Evolutionary conservation across 75 land plant species (phyloP), one percentile per base, ranked within the genome.

Genomic region (Sequoiadendron giganteum): DNA sequence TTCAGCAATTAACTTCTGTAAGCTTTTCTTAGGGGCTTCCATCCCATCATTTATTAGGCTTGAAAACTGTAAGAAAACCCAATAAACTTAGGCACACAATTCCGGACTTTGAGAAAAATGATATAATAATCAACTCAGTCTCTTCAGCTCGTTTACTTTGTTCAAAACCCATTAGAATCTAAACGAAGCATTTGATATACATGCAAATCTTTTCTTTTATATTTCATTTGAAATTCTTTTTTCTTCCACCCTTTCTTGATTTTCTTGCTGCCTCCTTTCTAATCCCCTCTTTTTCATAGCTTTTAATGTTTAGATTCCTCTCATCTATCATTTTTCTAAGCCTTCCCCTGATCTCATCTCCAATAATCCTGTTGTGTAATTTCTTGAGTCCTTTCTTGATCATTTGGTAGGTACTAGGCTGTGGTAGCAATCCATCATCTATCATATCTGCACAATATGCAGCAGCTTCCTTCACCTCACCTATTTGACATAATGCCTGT

Each of bases 401-500:
- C 90, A 93, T 94, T 14, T 93, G 95, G 86, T 93, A 95, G 0
- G 96, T 95, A 79, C 91, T 91, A 38, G 95, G 93, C 88, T 94
- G 95, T 11, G 94, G 95, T 93, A 95, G 93, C 10, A 95, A 32
- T 38, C 89, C 94, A 40, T 88, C 87, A 36, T 95, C 95, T 87
- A 95, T 86, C 96, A 95, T 95, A 21, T 94, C 96, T 61, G 93
- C 36, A 87, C 95, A 95, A 58, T 90, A 93, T 6, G 87, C 87
- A 80, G 94, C 92, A 43, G 96, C 96, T 47, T 95, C 96, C 87
- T 94, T 94, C 28, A 91, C 93, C 88, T 94, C 89, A 55, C 95
- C 92, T 25, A 89, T 90, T 43, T 93, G 86, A 89, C 92, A 95
- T 11, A 95, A 87, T 10, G 93, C 93, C 80, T 94, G 96, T 65